Percentiles rank a stretch among this genome's conserved stretches.
Evolutionary conservation across 2,329 filamentous ascomycete species (phyloP).

Genomic region (Exophiala calicioides): DNA sequence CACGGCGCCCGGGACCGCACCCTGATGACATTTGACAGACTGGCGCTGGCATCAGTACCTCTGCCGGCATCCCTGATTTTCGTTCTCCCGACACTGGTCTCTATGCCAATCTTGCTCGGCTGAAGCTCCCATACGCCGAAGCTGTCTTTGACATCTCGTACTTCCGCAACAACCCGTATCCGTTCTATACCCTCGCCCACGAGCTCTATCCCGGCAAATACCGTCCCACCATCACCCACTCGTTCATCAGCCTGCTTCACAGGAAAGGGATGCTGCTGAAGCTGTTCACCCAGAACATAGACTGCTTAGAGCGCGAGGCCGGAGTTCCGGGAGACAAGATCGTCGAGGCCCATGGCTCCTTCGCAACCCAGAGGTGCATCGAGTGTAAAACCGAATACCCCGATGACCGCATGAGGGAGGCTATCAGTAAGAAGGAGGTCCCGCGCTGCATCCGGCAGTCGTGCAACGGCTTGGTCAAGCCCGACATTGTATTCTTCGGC

Average conservation of each 20-base stretch:
- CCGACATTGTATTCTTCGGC: slow-evolving; percentile 93
- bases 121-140: slow-evolving; percentile 85
- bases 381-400: slow-evolving; percentile 77
- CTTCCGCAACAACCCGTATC: slow-evolving; percentile 79
- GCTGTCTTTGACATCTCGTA: slow-evolving; percentile 92
- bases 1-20: background rate
- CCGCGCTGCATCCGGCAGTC: slow-evolving; percentile 63
- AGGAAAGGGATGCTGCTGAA: slow-evolving; percentile 76
- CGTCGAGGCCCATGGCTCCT: slow-evolving; percentile 93
- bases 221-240: slow-evolving; percentile 84
- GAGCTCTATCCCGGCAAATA: slow-evolving; percentile 92
- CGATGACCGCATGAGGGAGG: slow-evolving; percentile 69
- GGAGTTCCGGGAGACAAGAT: slow-evolving; percentile 80
- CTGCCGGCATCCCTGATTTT: slow-evolving; percentile 82
- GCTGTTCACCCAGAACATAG: slow-evolving; percentile 97
- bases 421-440: slow-evolving; percentile 67
- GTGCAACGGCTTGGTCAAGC: slow-evolving; percentile 83
- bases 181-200: slow-evolving; percentile 89
- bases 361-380: slow-evolving; percentile 86
- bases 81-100: slow-evolving; percentile 89
- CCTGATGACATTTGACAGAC: slow-evolving; percentile 53
- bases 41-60: slow-evolving; percentile 74
- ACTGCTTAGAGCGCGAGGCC: slow-evolving; percentile 85
- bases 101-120: slow-evolving; percentile 84
- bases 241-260: slow-evolving; percentile 80